These are phyloP conservation scores for Somion occarium DNA, from an alignment of 1,284 basidiomycete genomes.

Conservation along the genomic window DNA sequence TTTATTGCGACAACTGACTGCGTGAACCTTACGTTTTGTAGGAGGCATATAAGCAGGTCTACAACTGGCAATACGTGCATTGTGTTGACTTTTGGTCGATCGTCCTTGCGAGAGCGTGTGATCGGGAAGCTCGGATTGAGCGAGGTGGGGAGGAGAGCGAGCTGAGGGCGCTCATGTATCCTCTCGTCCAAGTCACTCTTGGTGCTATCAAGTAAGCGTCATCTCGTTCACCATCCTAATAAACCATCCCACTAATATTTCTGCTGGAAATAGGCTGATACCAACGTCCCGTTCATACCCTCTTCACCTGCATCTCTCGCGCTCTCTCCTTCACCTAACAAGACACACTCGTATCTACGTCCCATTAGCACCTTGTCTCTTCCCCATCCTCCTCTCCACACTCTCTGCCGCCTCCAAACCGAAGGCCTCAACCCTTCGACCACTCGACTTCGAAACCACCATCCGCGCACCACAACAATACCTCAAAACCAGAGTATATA, in stretches of 20 bases:
- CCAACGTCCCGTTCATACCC: slow-evolving; percentile 80
- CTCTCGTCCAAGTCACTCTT: slow-evolving; percentile 90
- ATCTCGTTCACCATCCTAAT: slow-evolving; percentile 3
- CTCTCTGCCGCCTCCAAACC: slow-evolving; percentile 71
- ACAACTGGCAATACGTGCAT: slow-evolving; percentile 99
- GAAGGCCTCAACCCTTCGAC: slow-evolving; percentile 86
- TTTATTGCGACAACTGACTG: too few relatives aligned
- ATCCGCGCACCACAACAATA: slow-evolving; percentile 90
- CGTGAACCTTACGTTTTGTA: slow-evolving; percentile 29
- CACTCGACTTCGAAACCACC: slow-evolving; percentile 84
- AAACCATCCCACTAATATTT: slow-evolving; percentile 5
- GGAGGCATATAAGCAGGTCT: slow-evolving; percentile 89
- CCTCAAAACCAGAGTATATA: slow-evolving; percentile 83
- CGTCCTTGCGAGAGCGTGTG: slow-evolving; percentile 81
- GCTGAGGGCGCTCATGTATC: slow-evolving; percentile 88
- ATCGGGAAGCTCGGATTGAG: slow-evolving; percentile 48
- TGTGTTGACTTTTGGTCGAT: slow-evolving; percentile 96
- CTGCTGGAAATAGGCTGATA: slow-evolving; percentile 68
- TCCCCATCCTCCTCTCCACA: slow-evolving; percentile 82
- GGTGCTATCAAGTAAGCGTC: slow-evolving; percentile 82
- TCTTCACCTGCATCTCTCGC: slow-evolving; percentile 71
- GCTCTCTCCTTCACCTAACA: slow-evolving; percentile 69
- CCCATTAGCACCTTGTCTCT: slow-evolving; percentile 82
- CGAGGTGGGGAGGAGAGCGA: slow-evolving; percentile 65
- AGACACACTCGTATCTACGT: slow-evolving; percentile 85